Evolutionary conservation across 2,329 filamentous ascomycete species (phyloP).

Genomic region (Zasmidium angulare): DNA sequence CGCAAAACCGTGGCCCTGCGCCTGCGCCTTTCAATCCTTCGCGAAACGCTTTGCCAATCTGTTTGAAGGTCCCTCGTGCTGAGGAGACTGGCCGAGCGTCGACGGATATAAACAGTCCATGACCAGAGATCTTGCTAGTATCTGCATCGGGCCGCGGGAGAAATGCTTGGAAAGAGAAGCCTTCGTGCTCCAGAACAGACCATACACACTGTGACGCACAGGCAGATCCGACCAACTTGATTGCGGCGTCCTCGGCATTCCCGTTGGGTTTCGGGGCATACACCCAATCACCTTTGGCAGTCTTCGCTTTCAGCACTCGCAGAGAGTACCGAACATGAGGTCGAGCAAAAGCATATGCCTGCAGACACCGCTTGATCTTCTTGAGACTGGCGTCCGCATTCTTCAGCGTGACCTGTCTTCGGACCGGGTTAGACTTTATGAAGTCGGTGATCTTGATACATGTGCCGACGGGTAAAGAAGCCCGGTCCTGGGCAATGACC

Average conservation of each 20-base stretch:
- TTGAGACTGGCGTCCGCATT: constrained; percentile 57
- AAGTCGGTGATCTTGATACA: constrained; percentile 62
- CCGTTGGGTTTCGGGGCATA: constrained; percentile 59
- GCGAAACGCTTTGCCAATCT: constrained; percentile 56
- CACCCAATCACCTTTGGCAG: constrained; percentile 56
- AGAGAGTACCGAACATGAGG: constrained; percentile 62
- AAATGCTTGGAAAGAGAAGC: constrained; percentile 57
- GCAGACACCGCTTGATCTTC: constrained; percentile 61
- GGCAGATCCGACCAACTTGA: constrained; percentile 61
- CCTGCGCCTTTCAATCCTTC: constrained; percentile 44
- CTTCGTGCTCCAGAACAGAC: constrained; percentile 36
- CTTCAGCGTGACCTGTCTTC: constrained; percentile 59
- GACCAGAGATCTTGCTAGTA: constrained; percentile 39
- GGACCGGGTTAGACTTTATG: constrained; percentile 62
- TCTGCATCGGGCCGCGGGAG: constrained; percentile 55
- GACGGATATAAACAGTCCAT: constrained; percentile 63
- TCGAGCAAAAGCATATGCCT: constrained; percentile 65
- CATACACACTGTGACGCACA: constrained; percentile 56
- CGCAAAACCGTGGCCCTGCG: constrained; percentile 19
- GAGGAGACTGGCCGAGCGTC: constrained; percentile 65
- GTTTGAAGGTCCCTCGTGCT: constrained; percentile 58
- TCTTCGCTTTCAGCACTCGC: constrained; percentile 56
- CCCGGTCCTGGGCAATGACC: constrained; percentile 39
- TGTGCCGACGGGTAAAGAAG: constrained; percentile 66
- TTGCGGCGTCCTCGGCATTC: constrained; percentile 57